Percentiles rank a stretch among this genome's conserved stretches.
phyloP scores from a whole-genome alignment of 192 early-diverging fungal species.

The Umbelopsis sp. region DNA sequence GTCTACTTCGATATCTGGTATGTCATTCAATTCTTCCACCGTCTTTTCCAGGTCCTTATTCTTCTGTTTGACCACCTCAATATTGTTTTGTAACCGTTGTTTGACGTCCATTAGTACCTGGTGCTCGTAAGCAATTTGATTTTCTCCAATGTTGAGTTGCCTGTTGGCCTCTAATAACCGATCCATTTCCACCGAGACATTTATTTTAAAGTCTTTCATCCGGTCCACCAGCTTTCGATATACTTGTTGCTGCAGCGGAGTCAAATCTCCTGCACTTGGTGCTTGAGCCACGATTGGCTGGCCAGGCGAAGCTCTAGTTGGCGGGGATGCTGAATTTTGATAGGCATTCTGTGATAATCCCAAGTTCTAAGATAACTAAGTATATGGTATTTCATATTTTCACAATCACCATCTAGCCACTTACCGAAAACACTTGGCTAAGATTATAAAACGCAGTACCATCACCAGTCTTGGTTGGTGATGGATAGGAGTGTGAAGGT shows the following conservation, averaged over 20 bases:
- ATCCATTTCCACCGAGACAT: slow-evolving; percentile 64
- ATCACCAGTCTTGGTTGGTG: neutral
- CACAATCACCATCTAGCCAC: too few relatives aligned
- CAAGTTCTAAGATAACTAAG: neutral
- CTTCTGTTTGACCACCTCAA: slow-evolving; percentile 62
- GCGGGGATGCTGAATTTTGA: neutral
- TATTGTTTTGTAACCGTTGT: slow-evolving; percentile 65
- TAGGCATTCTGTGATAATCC: neutral
- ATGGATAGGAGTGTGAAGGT: slow-evolving; percentile 18
- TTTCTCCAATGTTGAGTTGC: slow-evolving; percentile 73
- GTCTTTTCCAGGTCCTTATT: slow-evolving; percentile 57
- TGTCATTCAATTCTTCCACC: slow-evolving; percentile 49
- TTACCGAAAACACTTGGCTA: slow-evolving; percentile 21
- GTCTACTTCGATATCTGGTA: slow-evolving; percentile 68
- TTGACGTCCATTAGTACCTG: slow-evolving; percentile 58
- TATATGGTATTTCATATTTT: too few relatives aligned
- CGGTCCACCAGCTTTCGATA: slow-evolving; percentile 59
- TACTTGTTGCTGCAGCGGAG: slow-evolving; percentile 57
- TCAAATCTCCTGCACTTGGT: neutral
- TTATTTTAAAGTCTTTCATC: slow-evolving; percentile 60
- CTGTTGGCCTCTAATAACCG: slow-evolving; percentile 64
- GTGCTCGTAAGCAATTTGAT: slow-evolving; percentile 61
- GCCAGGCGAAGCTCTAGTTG: neutral
- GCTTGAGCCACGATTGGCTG: neutral
- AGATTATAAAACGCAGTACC: slow-evolving; percentile 22